Conservation (phyloP, 345 rosid species). For the Psidium friedrichsthalianum region DNA sequence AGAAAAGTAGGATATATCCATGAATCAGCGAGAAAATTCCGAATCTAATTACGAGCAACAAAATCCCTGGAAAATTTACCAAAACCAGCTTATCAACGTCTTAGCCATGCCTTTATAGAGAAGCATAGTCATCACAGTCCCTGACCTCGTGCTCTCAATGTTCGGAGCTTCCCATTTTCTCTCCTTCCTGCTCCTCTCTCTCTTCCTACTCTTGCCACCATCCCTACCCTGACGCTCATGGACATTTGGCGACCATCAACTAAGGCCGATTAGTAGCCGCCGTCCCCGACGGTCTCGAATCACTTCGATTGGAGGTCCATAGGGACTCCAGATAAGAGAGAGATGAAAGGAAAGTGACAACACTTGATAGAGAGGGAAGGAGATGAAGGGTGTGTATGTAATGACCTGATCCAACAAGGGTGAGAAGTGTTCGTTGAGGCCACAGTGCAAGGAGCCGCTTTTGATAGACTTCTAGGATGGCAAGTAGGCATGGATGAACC, state of each 20-base stretch:
- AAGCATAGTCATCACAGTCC: conserved; percentile 46
- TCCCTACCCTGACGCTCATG: conserved; percentile 2
- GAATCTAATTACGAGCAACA: not conserved
- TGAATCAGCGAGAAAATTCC: not conserved
- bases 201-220: conserved; percentile 51
- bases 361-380: not conserved
- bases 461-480: not conserved
- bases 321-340: not conserved
- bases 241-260: not conserved
- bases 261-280: not conserved
- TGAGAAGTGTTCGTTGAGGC: not conserved
- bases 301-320: not conserved
- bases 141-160: conserved; percentile 45
- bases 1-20: not conserved
- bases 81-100: not conserved
- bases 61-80: not conserved
- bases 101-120: conserved; percentile 28
- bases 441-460: not conserved
- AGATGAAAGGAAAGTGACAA: not conserved
- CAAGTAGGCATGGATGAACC: not conserved
- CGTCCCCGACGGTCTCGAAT: not conserved
- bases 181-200: conserved; percentile 57
- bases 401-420: accelerated
- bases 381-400: not conserved
- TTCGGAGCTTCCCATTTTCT: conserved; percentile 44